Base-by-base conservation (phyloP, 495 filamentous ascomycete species). In the Talaromyces borbonicus region DNA sequence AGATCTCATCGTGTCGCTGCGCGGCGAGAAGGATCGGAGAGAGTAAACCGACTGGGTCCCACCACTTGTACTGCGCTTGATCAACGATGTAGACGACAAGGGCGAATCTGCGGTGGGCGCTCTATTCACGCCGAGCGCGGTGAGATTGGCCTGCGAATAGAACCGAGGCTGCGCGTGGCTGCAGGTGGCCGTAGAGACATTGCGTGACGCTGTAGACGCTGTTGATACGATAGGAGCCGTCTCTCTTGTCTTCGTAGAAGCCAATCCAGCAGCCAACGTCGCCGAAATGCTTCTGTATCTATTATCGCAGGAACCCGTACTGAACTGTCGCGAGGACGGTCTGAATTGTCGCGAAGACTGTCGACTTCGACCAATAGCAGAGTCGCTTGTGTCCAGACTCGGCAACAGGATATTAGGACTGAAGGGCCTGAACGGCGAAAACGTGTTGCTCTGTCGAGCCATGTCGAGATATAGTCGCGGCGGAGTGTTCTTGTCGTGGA, bases 401-500 rank as follows among this genome's bases (percentile, higher is more conserved):
- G 38, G 38, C 14, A 41, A 23, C 11, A 41, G n/a, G 19, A 41
- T 5, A 8, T 11, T 26, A 3, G 38, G 38, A 41, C 38, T 41
- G 38, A 41, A 41, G n/a, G 38, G 38, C 3, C 38, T 15, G 19
- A 41, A 41, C 8, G 35, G 38, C 4, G 38, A 41, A 4, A 41
- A 41, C 4, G 38, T 9, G 12, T 41, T 22, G 38, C 38, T 26
- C 26, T 41, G 22, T 2, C 22, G 38, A 25, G 38, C 24, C 38
- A 41, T 41, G 7, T 41, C 38, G 12, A 41, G 38, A 9, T 41
- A 41, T 15, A 41, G 11, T n/a, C 38, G 38, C 11, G 38, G 38
- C 5, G 38, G 35, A 5, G 35, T 9, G 35, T 38, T 22, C 19
- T 26, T 41, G 22, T 41, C 14, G 38, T 19, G 35, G 22, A 1